phyloP scores from a whole-genome alignment of 2,329 filamentous ascomycete species.

The Stachybotrys echinatus region DNA sequence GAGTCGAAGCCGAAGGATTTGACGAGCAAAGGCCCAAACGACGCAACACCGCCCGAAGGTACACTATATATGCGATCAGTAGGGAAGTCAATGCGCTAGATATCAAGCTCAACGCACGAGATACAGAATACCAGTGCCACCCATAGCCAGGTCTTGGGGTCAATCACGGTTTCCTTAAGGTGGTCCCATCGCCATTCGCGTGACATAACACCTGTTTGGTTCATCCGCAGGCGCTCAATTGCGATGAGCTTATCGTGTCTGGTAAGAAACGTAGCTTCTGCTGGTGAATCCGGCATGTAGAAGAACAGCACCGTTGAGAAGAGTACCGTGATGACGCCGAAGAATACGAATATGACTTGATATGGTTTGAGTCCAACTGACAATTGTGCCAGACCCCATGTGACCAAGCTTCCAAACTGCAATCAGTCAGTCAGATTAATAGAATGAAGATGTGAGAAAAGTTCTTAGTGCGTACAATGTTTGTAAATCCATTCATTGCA shows the following conservation, averaged over 20 bases:
- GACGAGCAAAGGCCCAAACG: conserved; percentile 53
- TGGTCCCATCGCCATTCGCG: conserved; percentile 31
- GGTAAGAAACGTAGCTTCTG: conserved; percentile 49
- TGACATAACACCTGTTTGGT: conserved; percentile 34
- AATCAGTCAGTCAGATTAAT: not conserved
- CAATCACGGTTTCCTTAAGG: conserved; percentile 24
- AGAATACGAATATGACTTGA: conserved; percentile 18
- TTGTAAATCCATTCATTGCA: conserved; percentile 5
- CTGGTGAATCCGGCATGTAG: conserved; percentile 57
- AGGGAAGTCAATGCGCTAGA: not conserved
- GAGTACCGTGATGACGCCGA: conserved; percentile 31
- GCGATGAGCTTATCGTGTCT: conserved; percentile 51
- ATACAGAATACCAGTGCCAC: conserved; percentile 41
- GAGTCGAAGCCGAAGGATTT: conserved; percentile 49
- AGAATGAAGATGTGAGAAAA: not conserved
- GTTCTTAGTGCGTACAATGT: conserved; percentile 11
- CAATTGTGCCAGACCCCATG: conserved; percentile 10
- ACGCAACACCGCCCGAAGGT: conserved; percentile 48
- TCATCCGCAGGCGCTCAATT: conserved; percentile 47
- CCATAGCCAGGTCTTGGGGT: conserved; percentile 31
- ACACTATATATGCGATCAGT: conserved; percentile 19
- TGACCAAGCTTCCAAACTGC: conserved; percentile 12
- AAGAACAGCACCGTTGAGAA: conserved; percentile 38
- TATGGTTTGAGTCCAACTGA: conserved; percentile 7
- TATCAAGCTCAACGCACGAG: conserved; percentile 27